Conservation (phyloP, 345 rosid genomes). For the Eucalyptus dawsonii region DNA sequence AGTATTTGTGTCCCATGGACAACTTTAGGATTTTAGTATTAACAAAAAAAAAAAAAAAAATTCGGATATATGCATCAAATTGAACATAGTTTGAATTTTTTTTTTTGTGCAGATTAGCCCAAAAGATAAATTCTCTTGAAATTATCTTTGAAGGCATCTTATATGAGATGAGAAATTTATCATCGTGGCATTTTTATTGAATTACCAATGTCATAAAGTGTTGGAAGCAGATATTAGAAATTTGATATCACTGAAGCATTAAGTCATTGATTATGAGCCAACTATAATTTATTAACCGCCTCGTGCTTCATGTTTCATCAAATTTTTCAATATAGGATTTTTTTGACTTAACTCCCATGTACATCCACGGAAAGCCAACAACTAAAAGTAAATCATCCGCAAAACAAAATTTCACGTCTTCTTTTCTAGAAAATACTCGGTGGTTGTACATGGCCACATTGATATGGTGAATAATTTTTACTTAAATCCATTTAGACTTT, state of each 20-base stretch:
- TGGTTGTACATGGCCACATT: not conserved
- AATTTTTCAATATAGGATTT: rapidly evolving
- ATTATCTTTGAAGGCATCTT: not conserved
- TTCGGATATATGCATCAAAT: rapidly evolving
- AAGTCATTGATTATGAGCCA: not conserved
- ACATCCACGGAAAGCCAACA: not conserved
- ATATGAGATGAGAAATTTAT: not conserved
- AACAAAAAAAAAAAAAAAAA: too few relatives aligned
- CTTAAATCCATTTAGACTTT: not conserved
- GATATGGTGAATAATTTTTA: not conserved
- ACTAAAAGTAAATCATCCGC: too few relatives aligned
- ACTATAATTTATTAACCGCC: not conserved
- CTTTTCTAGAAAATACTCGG: not conserved
- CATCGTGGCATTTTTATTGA: not conserved
- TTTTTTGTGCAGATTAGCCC: rapidly evolving
- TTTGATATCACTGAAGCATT: not conserved
- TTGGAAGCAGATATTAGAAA: not conserved
- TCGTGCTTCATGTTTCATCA: too few relatives aligned
- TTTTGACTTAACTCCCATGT: not conserved
- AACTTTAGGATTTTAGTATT: too few relatives aligned
- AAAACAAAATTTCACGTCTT: not conserved
- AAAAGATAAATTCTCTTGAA: too few relatives aligned
- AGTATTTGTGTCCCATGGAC: too few relatives aligned
- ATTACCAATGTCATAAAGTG: not conserved
- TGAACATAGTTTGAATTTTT: too few relatives aligned